phyloP scores from a whole-genome alignment of 1,284 basidiomycete species.

The Kwoniella shivajii region DNA sequence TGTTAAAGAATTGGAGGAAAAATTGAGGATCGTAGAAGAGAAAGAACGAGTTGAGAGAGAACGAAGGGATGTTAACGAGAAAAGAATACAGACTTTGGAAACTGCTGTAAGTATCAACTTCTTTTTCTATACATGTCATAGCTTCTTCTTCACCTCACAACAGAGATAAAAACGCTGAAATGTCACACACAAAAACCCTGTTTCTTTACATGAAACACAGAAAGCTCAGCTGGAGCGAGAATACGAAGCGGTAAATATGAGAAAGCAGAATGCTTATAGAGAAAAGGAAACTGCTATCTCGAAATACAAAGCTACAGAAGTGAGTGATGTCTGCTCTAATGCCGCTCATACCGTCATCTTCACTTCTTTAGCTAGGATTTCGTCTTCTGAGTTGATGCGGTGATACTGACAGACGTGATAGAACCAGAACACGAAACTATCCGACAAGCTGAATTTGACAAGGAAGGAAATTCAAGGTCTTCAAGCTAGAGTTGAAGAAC shows the following conservation, averaged over 20 bases:
- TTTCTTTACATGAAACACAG: background rate
- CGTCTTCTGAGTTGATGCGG: background rate
- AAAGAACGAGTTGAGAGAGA: constrained; percentile 10
- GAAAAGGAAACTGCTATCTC: constrained; percentile 5
- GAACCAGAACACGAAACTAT: constrained; percentile 13
- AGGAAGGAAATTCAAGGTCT: constrained; percentile 16
- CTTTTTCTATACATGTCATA: background rate
- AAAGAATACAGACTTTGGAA: constrained; percentile 6
- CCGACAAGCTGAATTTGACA: constrained; percentile 18
- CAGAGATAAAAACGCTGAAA: background rate
- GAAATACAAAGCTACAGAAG: constrained; percentile 5
- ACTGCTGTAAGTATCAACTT: constrained; percentile 3
- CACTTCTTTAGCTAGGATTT: background rate
- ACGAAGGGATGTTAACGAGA: constrained; percentile 6
- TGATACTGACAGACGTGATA: too few species aligned
- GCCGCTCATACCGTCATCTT: too few species aligned
- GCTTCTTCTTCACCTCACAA: too few species aligned
- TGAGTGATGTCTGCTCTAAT: background rate
- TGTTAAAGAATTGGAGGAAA: constrained; percentile 3
- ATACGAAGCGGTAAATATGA: background rate
- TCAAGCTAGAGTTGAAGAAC: constrained; percentile 12
- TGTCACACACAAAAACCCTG: too few species aligned
- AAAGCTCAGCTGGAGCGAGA: background rate
- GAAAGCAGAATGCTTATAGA: background rate
- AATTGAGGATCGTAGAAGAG: background rate